A percentile compares a stretch with the other conserved stretches of the same genome.
Conservation (phyloP, 176 grass and related monocot species). For the Bothriochloa decipiens region DNA sequence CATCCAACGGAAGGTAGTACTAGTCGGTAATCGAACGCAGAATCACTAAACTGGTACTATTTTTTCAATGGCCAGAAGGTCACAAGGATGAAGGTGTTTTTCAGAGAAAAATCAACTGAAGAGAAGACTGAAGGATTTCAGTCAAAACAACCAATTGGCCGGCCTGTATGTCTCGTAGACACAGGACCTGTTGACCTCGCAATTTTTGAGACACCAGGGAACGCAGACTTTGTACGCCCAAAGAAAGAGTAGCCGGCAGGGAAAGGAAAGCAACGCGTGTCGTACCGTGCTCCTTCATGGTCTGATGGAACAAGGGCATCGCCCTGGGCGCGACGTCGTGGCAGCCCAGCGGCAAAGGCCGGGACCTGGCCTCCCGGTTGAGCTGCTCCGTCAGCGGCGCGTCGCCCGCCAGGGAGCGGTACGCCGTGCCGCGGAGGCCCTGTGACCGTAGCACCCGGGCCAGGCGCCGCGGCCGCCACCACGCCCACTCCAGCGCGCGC, state of each 20-base stretch:
- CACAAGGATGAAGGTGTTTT: not conserved
- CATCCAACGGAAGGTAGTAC: too few relatives aligned
- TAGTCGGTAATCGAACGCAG: too few relatives aligned
- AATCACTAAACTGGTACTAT: too few relatives aligned
- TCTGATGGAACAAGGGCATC: constrained; percentile 47
- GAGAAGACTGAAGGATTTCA: not conserved
- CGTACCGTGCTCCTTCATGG: constrained; percentile 67
- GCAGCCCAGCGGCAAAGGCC: constrained; percentile 53
- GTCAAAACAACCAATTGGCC: not conserved
- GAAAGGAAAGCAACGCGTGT: not conserved
- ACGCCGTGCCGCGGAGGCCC: constrained; percentile 64
- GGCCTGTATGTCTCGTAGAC: not conserved
- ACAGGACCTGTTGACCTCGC: not conserved
- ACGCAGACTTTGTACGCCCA: not conserved
- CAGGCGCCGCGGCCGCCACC: constrained; percentile 61
- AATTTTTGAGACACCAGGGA: not conserved
- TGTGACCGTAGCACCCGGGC: constrained; percentile 51
- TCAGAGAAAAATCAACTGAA: not conserved
- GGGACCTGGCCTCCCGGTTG: constrained; percentile 52
- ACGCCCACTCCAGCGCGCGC: constrained; percentile 56
- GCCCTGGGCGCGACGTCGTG: constrained; percentile 57
- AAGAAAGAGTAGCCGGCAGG: not conserved
- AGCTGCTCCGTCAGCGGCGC: constrained; percentile 44
- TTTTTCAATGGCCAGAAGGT: too few relatives aligned
- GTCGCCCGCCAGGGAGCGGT: constrained; percentile 55